A percentile compares a stretch with the other conserved stretches of the same genome.
Evolutionary conservation across 441 rosid species (phyloP).

Genomic region (Populus hybrid): DNA sequence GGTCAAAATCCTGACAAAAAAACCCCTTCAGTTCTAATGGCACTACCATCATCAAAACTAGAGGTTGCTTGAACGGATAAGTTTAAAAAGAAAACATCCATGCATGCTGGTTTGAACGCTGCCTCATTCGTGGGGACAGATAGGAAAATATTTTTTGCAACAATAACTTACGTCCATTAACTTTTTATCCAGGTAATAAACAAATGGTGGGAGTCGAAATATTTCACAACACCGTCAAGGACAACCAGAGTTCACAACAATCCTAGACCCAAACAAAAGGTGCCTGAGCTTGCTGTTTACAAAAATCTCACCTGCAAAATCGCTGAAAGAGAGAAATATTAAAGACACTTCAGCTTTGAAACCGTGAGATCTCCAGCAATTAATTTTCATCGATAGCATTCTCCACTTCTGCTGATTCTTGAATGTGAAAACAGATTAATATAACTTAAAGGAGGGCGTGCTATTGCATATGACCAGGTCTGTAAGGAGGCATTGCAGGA

Average conservation of each 20-base stretch:
- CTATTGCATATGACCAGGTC: conserved; percentile 45
- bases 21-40: background rate
- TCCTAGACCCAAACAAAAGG: conserved; percentile 4
- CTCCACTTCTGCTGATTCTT: conserved; percentile 1
- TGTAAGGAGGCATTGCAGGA: conserved; percentile 39
- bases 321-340: conserved; percentile 6
- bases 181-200: background rate
- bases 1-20: background rate
- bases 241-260: background rate
- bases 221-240: background rate
- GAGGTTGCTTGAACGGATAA: background rate
- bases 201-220: background rate
- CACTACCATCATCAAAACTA: background rate
- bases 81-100: background rate
- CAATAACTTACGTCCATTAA: background rate
- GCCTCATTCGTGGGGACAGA: background rate
- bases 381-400: background rate
- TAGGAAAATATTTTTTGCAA: background rate
- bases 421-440: conserved; percentile 1
- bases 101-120: background rate
- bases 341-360: conserved; percentile 9
- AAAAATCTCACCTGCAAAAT: conserved; percentile 11
- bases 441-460: background rate
- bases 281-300: background rate
- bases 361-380: background rate